Base-by-base conservation (phyloP, 2,329 filamentous ascomycete genomes). In the Dactylonectria estremocensis region DNA sequence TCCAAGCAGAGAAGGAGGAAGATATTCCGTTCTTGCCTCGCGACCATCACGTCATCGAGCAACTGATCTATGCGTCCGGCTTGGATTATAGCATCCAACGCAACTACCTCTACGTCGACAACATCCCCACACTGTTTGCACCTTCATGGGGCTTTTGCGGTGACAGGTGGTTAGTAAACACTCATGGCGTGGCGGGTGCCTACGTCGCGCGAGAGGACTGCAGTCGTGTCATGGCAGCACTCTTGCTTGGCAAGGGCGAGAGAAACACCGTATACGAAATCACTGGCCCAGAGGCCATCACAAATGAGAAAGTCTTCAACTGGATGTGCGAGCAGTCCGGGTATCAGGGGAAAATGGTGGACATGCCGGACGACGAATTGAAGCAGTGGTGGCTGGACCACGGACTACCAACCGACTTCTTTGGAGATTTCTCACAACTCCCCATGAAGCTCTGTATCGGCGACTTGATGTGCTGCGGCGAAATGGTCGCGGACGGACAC, bases 401-500 rank as follows among this genome's bases (percentile, higher is more conserved):
- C 7, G 73, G 73, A 0, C n/a, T 75, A 0, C 73, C 73, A 0
- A 66, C 63, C 0, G 73, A 75, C 4, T 66, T 75, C 62, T 72
- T 68, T 46, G 73, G 73, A 2, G 72, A 75, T 22, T 75, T 75
- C 33, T 75, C 73, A 0, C 52, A 74, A 20, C 5, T 75, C 1
- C 73, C 73, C 0, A 75, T 75, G 73, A 75, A 75, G 46, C 20
- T 75, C 4, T 75, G 73, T 13, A 75, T 75, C 0, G 73, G 73
- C 0, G 73, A 75, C 31, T 59, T 75, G 14, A 22, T 75, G 43
- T 75, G 72, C 31, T 74, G 68, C 20, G 73, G 73, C 14, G 73
- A 75, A 55, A 75, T 75, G 73, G 70, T 75, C 11, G 73, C 68
- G 1, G 52, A 35, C 0, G 70, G 65, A 1, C 69, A 66, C 22